phyloP scores from a whole-genome alignment of 257 asterid genomes.

The Penstemon barbatus region DNA sequence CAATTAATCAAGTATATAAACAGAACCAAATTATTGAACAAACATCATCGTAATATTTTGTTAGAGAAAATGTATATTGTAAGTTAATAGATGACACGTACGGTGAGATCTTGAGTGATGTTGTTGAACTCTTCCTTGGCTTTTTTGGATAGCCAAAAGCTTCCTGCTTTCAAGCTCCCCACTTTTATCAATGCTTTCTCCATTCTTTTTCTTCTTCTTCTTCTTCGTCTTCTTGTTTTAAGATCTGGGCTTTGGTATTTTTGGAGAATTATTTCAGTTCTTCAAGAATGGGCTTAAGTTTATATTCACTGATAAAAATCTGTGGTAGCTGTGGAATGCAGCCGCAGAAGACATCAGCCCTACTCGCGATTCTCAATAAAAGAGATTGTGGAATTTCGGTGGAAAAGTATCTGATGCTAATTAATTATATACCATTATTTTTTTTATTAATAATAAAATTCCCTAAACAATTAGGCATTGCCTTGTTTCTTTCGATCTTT shows the following conservation, averaged over 20 bases:
- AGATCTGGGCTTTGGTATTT: slow-evolving; percentile 19
- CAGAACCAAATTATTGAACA: not conserved
- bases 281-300: not conserved
- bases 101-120: slow-evolving; percentile 61
- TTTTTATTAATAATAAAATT: not conserved
- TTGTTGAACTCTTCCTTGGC: slow-evolving; percentile 70
- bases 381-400: slow-evolving; percentile 36
- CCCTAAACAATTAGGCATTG: not conserved
- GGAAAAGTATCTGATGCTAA: slow-evolving; percentile 27
- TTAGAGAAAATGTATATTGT: not conserved
- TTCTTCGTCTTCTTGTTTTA: not conserved
- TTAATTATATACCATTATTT: not conserved
- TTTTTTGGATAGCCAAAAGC: slow-evolving; percentile 76
- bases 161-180: slow-evolving; percentile 69
- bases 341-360: slow-evolving; percentile 29
- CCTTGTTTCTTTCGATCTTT: not conserved
- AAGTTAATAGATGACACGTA: slow-evolving; percentile 32
- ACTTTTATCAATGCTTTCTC: slow-evolving; percentile 64
- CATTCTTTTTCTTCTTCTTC: slow-evolving; percentile 30
- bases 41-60: not conserved
- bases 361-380: slow-evolving; percentile 33
- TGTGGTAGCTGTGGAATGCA: slow-evolving; percentile 15
- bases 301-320: not conserved
- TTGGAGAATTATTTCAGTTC: slow-evolving; percentile 2
- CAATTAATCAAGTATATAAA: slow-evolving; percentile 2